A percentile compares a stretch with the other conserved stretches of the same genome.
Evolutionary conservation across 2,329 filamentous ascomycete genomes (phyloP).

Genomic region (Onygena corvina): DNA sequence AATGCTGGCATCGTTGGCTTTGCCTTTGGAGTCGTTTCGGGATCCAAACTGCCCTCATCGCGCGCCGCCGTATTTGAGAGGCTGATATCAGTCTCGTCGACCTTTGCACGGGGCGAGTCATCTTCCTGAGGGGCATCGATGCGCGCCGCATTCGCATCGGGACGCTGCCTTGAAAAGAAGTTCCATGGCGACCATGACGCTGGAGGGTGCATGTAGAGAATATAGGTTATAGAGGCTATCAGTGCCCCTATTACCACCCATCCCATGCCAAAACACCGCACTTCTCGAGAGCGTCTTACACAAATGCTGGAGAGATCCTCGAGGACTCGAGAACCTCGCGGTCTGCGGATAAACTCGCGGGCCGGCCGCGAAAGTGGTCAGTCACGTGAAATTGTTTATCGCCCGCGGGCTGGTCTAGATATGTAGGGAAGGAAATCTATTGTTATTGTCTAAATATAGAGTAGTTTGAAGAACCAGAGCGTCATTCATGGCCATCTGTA

Average conservation of each 20-base stretch:
- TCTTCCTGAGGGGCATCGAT: background rate
- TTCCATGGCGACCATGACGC: constrained; percentile 22
- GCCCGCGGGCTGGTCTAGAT: too few relatives aligned
- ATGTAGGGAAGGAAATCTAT: too few relatives aligned
- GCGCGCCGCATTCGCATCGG: background rate
- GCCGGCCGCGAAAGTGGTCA: too few relatives aligned
- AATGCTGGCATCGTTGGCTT: constrained; percentile 20
- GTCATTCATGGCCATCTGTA: background rate
- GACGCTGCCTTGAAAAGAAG: background rate
- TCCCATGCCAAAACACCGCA: constrained; percentile 27
- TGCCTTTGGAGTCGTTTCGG: constrained; percentile 29
- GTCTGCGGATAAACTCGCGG: too few relatives aligned
- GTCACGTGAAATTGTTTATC: too few relatives aligned
- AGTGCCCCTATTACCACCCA: constrained; percentile 31
- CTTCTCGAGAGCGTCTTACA: too few relatives aligned
- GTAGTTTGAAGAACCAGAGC: too few relatives aligned
- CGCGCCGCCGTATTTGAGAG: background rate
- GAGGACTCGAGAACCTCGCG: too few relatives aligned
- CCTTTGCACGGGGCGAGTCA: background rate
- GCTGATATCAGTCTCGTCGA: background rate
- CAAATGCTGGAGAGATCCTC: too few relatives aligned
- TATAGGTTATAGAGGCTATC: constrained; percentile 29
- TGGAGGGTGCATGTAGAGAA: constrained; percentile 31
- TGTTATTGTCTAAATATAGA: too few relatives aligned
- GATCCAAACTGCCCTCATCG: constrained; percentile 18